Evolutionary conservation across 2,329 filamentous ascomycete genomes (phyloP), one percentile per base, ranked within the genome.

Genomic region (Microdochium nivale): DNA sequence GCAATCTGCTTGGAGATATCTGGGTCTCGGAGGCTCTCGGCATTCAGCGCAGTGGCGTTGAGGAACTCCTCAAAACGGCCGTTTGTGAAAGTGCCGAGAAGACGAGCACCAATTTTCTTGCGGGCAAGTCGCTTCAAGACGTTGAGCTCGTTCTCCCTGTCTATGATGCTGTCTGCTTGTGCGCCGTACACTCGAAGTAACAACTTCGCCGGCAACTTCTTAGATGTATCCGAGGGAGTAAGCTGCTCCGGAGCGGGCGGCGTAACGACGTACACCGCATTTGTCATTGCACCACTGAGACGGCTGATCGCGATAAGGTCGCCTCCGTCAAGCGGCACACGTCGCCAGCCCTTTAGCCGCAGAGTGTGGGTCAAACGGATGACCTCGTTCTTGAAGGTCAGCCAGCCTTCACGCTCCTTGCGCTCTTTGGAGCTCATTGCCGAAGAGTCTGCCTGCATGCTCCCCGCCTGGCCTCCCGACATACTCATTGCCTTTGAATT

Each of bases 61-160:
- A 96, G 88, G 65, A 85, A 97, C 66, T 99, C 87, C 69, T 99
- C 94, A 58, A 99, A 99, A 4, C 94, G 87, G 10, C 94, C 94
- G 63, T 99, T 99, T 51, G 79, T 81, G 67, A 99, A 99, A 0
- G 90, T 96, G 1, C 94, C 94, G 1, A 99, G 76, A 27, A 99
- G 75, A 16, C 90, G 83, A 4, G 94, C 94, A 2, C 94, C 94
- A 57, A 99, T 99, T 60, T 87, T 90, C 75, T 96, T 96, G 51
- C 88, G 84, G 2, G 88, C 90, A 30, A 99, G 79, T 43, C 94
- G 86, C 53, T 86, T 82, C 19, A 99, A 77, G 48, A 97, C 94
- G 54, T 84, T 83, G 16, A 99, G 76, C 66, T 99, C 94, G 24
- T 87, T 87, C 52, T 96, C 88, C 54, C 94, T 82, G 65, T 99